A percentile compares a stretch with the other conserved stretches of the same genome.
Evolutionary conservation across 2,329 filamentous ascomycete genomes (phyloP).

Genomic region (Ophiostoma australiae): DNA sequence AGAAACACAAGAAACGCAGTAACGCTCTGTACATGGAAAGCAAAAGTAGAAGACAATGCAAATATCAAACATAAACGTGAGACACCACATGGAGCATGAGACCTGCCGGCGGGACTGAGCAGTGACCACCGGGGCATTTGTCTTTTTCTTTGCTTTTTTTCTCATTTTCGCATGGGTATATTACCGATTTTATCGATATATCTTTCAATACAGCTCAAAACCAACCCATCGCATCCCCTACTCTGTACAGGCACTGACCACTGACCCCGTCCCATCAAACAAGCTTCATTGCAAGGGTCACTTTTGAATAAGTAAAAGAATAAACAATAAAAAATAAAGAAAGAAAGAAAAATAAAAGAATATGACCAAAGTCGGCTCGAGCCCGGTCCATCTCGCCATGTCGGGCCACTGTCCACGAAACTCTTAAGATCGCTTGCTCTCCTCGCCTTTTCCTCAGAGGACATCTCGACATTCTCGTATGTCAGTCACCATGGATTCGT

Average conservation of each 20-base stretch:
- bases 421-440: neutral
- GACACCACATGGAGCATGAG: neutral
- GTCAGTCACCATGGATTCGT: neutral
- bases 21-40: no score
- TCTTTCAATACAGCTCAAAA: neutral
- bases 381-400: neutral
- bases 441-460: neutral
- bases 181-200: neutral
- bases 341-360: neutral
- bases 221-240: neutral
- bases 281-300: conserved; percentile 6
- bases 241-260: neutral
- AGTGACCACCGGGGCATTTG: neutral
- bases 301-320: conserved; percentile 12
- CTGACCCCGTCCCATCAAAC: conserved; percentile 11
- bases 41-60: neutral
- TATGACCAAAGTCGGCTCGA: neutral
- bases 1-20: neutral
- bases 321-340: neutral
- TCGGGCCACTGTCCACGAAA: neutral
- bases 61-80: neutral
- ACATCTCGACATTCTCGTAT: neutral
- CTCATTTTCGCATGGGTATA: neutral
- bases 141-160: neutral
- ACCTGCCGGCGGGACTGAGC: neutral